Conservation (phyloP, 2,329 filamentous ascomycete species). For the Talaromyces rugulosus region DNA sequence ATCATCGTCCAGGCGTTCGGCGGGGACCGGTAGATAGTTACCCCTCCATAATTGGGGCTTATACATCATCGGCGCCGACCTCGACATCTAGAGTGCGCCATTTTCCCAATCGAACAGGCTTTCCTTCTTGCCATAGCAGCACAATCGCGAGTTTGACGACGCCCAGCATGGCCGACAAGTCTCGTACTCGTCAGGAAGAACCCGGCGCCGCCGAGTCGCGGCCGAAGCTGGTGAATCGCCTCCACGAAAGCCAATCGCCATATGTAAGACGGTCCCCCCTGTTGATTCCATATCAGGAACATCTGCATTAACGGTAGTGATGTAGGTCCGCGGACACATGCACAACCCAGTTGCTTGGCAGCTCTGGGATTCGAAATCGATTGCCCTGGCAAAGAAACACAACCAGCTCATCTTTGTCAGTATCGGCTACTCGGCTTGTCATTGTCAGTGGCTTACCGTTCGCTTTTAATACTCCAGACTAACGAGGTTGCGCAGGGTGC, state of each 20-base stretch:
- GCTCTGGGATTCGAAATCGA: conserved; percentile 71
- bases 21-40: conserved; percentile 8
- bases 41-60: conserved; percentile 5
- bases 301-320: neutral
- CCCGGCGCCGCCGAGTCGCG: conserved; percentile 21
- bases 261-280: conserved; percentile 50
- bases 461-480: neutral
- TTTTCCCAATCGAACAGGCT: neutral
- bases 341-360: conserved; percentile 90
- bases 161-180: conserved; percentile 23
- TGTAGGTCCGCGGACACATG: conserved; percentile 66
- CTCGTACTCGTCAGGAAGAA: conserved; percentile 24
- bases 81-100: neutral
- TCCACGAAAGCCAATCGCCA: conserved; percentile 60
- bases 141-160: neutral
- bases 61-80: neutral
- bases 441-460: conserved; percentile 61
- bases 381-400: conserved; percentile 70
- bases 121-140: neutral
- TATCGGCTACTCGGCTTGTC: conserved; percentile 91
- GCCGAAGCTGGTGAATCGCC: conserved; percentile 50
- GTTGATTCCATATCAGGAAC: neutral
- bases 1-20: conserved; percentile 7
- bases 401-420: conserved; percentile 91
- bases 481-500: conserved; percentile 52